Conservation (phyloP, 495 filamentous ascomycete species). For the Clohesyomyces aquaticus region DNA sequence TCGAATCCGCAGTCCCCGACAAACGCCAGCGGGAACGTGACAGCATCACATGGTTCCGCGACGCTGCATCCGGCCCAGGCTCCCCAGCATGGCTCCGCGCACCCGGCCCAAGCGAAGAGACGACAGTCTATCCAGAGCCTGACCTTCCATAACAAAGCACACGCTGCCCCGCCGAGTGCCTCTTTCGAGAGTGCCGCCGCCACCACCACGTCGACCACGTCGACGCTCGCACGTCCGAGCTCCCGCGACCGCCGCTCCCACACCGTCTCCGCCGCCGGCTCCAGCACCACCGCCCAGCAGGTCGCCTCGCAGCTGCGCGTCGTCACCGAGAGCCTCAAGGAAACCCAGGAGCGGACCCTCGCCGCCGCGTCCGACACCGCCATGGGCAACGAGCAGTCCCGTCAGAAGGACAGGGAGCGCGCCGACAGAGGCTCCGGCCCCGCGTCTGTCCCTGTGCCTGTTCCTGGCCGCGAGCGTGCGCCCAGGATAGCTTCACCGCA, state of each 20-base stretch:
- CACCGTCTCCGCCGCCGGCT: slow-evolving; percentile 30
- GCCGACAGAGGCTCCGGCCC: no score
- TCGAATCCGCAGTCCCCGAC: slow-evolving; percentile 39
- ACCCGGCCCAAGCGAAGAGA: slow-evolving; percentile 40
- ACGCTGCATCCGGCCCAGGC: no score
- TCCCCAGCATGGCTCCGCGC: neutral
- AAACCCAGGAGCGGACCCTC: neutral
- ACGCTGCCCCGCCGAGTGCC: slow-evolving; percentile 44
- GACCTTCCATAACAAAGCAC: slow-evolving; percentile 34
- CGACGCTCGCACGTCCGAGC: slow-evolving; percentile 7
- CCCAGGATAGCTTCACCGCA: neutral
- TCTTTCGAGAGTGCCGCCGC: slow-evolving; percentile 41
- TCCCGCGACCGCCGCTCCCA: slow-evolving; percentile 33
- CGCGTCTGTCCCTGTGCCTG: no score
- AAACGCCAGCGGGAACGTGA: no score
- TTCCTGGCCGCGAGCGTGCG: neutral
- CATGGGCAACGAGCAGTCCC: slow-evolving; percentile 40
- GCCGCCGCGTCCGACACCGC: slow-evolving; percentile 13
- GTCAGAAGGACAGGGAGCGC: slow-evolving; percentile 4
- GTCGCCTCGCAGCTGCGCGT: slow-evolving; percentile 22
- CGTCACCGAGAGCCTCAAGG: neutral
- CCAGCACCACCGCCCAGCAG: slow-evolving; percentile 26
- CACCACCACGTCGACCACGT: slow-evolving; percentile 21
- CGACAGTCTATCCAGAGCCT: slow-evolving; percentile 43
- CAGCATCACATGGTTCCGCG: slow-evolving; percentile 29